phyloP scores from a whole-genome alignment of 2,329 filamentous ascomycete genomes.

The Rosellinia necatrix region DNA sequence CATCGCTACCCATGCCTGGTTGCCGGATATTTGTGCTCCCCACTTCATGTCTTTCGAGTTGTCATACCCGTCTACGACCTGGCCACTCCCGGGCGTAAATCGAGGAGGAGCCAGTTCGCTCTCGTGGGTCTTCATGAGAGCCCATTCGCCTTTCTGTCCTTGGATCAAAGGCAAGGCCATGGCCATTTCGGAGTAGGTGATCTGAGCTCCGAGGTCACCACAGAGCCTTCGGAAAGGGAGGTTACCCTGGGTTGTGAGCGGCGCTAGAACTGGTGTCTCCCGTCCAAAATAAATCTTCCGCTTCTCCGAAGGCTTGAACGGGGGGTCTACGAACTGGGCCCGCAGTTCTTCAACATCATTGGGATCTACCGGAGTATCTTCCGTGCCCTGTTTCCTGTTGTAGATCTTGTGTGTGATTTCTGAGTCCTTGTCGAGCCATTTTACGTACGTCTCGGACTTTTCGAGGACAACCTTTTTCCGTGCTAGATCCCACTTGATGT shows the following conservation, averaged over 20 bases:
- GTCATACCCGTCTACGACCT: constrained; percentile 76
- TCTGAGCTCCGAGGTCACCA: constrained; percentile 83
- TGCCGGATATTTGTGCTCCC: constrained; percentile 89
- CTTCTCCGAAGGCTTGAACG: constrained; percentile 91
- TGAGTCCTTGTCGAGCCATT: constrained; percentile 75
- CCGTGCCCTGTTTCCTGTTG: constrained; percentile 48
- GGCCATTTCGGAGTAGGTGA: constrained; percentile 99
- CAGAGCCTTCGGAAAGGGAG: constrained; percentile 91
- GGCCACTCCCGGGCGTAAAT: constrained; percentile 57
- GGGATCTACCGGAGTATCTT: constrained; percentile 45
- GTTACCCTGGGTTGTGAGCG: constrained; percentile 95
- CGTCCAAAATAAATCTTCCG: constrained; percentile 89
- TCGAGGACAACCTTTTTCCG: constrained; percentile 73
- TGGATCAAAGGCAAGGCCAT: constrained; percentile 89
- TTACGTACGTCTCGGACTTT: constrained; percentile 74
- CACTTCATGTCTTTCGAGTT: constrained; percentile 84
- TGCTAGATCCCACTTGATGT: constrained; percentile 74
- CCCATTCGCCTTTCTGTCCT: constrained; percentile 91
- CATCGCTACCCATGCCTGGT: constrained; percentile 87
- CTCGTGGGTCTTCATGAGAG: constrained; percentile 88
- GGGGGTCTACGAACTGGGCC: constrained; percentile 82
- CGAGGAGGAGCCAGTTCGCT: constrained; percentile 76
- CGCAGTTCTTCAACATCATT: constrained; percentile 66
- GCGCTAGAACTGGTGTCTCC: constrained; percentile 92
- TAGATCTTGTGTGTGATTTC: constrained; percentile 54